phyloP scores from a whole-genome alignment of 2,329 filamentous ascomycete genomes.

The Beauveria rudraprayagi region DNA sequence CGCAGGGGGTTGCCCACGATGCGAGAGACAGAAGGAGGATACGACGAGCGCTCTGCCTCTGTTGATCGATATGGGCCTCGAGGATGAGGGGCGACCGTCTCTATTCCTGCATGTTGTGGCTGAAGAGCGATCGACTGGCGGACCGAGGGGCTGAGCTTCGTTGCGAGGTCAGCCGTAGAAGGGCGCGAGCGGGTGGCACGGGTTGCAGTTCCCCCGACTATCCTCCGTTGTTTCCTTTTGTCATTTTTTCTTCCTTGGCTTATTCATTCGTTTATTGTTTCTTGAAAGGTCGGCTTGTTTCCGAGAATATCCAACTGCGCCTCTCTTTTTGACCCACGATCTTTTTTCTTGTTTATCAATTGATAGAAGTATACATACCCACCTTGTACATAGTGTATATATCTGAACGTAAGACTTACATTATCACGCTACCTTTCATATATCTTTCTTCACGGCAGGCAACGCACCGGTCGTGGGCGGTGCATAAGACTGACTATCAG shows the following conservation, averaged over 20 bases:
- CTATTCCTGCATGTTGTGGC: neutral
- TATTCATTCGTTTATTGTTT: neutral
- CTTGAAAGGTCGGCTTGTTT: neutral
- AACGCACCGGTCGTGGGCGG: neutral
- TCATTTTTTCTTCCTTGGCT: neutral
- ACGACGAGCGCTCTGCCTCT: no score
- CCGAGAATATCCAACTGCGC: no score
- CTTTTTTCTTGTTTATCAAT: neutral
- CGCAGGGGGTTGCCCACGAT: neutral
- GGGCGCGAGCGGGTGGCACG: neutral
- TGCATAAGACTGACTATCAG: neutral
- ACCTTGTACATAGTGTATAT: slow-evolving; percentile 3
- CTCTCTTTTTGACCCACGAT: neutral
- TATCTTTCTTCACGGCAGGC: neutral
- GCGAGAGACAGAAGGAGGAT: neutral
- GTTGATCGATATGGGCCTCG: no score
- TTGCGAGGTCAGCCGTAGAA: neutral
- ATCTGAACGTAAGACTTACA: neutral
- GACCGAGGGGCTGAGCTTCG: neutral
- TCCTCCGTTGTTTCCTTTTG: neutral
- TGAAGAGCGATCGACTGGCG: neutral
- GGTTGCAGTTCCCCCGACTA: neutral
- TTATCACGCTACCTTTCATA: neutral
- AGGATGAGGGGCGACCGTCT: no score
- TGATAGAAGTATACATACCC: neutral